Evolutionary conservation across 2,329 filamentous ascomycete genomes (phyloP), one percentile per base, ranked within the genome.

Genomic region (Plectosphaerella sp.): DNA sequence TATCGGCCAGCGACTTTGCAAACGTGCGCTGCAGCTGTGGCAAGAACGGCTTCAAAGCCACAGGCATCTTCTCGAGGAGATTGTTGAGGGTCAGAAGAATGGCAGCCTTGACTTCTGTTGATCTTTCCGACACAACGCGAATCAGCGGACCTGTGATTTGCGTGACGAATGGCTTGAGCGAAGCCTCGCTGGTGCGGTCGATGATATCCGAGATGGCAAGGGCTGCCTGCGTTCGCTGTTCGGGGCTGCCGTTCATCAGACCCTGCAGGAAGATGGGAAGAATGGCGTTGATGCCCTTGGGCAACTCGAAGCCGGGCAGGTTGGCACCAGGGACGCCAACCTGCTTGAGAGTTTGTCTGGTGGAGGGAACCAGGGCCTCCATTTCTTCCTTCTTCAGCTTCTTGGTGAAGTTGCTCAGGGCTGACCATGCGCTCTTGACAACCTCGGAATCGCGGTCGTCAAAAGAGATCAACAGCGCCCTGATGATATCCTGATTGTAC

Each of bases 121-220:
- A 96, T 57, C 93, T 86, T 69, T 99, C 94, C 5, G 94, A 97
- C 16, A 99, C 92, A 20, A 97, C 93, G 80, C 94, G 89, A 69
- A 99, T 99, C 50, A 99, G 82, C 20, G 95, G 94, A 66, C 94
- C 94, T 5, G 95, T 97, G 61, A 99, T 97, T 65, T 97, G 92
- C 28, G 93, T 97, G 54, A 99, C 94, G 63, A 95, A 97, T 8
- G 92, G 91, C 71, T 94, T 95, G 57, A 99, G 77, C 18, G 92
- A 86, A 54, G 91, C 87, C 59, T 91, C 84, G 68, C 87, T 93
- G 24, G 94, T 95, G 53, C 94, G 86, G 72, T 97, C 94, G 58
- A 97, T 88, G 59, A 99, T 89, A 66, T 99, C 95, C 3, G 92
- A 96, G 60, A 99, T 95, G 52, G 90, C 94, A 57, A 97, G 78